Percentiles rank a stretch among this genome's conserved stretches.
Conservation (phyloP, 345 rosid species). For the Brassica nigra region DNA sequence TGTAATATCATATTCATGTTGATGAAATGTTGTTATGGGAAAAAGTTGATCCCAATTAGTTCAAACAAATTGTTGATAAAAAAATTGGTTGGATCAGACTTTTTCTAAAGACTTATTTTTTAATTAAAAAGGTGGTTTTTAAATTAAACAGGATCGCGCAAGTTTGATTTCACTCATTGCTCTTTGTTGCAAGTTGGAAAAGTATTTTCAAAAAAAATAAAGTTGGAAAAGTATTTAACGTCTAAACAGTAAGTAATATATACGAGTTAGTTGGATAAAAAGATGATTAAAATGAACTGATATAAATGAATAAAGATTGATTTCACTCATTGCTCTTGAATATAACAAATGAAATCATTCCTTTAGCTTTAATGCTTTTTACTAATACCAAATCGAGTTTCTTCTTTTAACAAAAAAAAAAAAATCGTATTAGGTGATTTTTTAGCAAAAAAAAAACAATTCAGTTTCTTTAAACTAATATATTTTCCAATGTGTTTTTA, state of each 20-base stretch:
- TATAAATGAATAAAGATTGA: not conserved
- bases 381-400: too few species aligned
- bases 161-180: constrained; percentile 2
- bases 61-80: not conserved
- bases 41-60: not conserved
- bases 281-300: not conserved
- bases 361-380: not conserved
- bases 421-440: too few species aligned
- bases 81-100: not conserved
- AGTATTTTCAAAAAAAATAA: not conserved
- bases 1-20: not conserved
- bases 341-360: not conserved
- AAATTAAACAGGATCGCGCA: not conserved
- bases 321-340: not conserved
- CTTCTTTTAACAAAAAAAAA: not conserved
- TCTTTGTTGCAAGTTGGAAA: not conserved
- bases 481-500: not conserved
- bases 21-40: not conserved
- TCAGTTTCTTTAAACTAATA: not conserved
- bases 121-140: not conserved
- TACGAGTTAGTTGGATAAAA: not conserved
- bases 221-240: not conserved
- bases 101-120: not conserved
- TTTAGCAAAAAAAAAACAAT: too few species aligned
- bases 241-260: not conserved